Conservation (phyloP, 805 yeast genomes). For the Peterozyma toletana region DNA sequence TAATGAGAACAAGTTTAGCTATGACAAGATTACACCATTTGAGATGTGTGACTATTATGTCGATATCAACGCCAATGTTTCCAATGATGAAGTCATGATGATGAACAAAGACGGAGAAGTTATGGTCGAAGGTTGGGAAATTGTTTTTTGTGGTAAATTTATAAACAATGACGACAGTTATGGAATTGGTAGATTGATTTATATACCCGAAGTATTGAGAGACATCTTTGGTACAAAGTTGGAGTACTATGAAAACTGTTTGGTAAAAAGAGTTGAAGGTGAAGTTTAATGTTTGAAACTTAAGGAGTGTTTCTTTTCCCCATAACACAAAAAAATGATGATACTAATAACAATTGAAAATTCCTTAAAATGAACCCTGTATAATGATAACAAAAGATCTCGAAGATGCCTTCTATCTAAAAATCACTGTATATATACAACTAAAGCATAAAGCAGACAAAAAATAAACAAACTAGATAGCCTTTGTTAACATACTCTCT, state of each 20-base stretch:
- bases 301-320: neutral
- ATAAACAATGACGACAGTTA: conserved; percentile 46
- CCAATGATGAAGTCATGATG: conserved; percentile 29
- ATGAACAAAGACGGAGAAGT: conserved; percentile 13
- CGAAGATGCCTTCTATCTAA: neutral
- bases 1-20: conserved; percentile 61
- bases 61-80: conserved; percentile 51
- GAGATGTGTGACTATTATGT: conserved; percentile 60
- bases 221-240: conserved; percentile 24
- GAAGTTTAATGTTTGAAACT: neutral
- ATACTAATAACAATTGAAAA: too few relatives aligned
- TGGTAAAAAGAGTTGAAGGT: conserved; percentile 20
- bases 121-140: conserved; percentile 35
- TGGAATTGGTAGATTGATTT: conserved; percentile 48
- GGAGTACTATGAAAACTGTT: conserved; percentile 44
- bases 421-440: conserved; percentile 3
- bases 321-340: neutral
- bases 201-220: conserved; percentile 33
- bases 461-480: conserved; percentile 9
- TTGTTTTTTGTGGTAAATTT: conserved; percentile 38
- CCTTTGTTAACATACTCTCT: conserved; percentile 77
- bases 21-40: conserved; percentile 42
- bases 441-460: neutral
- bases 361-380: too few relatives aligned
- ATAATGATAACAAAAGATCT: too few relatives aligned